Base-by-base conservation (phyloP, 1,284 basidiomycete species). In the Papiliotrema fonsecae region DNA sequence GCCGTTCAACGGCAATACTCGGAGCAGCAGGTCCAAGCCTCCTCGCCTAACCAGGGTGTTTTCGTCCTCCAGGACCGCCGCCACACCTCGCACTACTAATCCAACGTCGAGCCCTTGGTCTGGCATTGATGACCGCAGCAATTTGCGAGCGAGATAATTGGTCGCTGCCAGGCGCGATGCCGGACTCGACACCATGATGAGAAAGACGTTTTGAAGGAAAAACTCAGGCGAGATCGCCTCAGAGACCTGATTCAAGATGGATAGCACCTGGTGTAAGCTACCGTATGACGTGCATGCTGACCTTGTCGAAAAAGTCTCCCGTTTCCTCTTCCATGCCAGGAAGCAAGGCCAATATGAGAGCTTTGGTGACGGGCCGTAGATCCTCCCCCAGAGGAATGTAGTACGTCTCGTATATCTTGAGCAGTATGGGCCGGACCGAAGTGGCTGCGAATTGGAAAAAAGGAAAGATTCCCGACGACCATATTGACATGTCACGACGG, bases 391-490 rank as follows among this genome's bases (percentile, higher is more conserved):
- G 76, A 0, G 94, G 91, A 4, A 98, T 76, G 70, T 96, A 98
- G 74, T 89, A 83, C 2, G 82, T 86, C 61, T 94, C 88, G 63
- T 89, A 96, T 11, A 97, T 79, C 58, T 85, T 87, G 42, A 97
- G 79, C 1, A 97, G 77, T 10, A 85, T 81, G 1, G 91, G 91
- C 82, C 93, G 88, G 50, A 94, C 91, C 19, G 90, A 92, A 6
- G 92, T 98, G 14, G 93, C 86, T 5, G 96, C 92, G 72, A 91
- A 97, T 72, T 97, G 91, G 68, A 97, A 97, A 81, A 98, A 98
- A 0, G 96, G 96, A 64, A 99, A 94, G 9, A 99, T 74, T 3
- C 96, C 96, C 4, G 90, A 87, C 0, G 91, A 91, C 96, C 96
- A 99, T 16, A 97, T 78, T 1, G 87, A 80, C 4, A 99, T 77